These are phyloP conservation scores for Scleroderma bovista DNA, from an alignment of 768 basidiomycete species.

Conservation along the genomic window DNA sequence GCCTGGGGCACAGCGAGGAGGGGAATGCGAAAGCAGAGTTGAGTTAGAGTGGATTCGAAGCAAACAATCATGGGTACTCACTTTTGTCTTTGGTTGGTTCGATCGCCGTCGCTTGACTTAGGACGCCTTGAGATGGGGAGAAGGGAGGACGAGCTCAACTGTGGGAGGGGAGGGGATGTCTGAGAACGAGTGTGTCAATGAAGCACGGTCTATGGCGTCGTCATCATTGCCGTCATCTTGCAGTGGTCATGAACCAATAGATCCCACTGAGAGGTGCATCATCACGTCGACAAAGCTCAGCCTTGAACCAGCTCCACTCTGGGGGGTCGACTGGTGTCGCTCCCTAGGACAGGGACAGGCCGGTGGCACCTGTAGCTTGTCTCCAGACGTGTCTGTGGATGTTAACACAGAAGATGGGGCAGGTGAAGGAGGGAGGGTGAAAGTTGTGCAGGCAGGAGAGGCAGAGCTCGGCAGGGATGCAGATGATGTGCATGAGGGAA, in stretches of 20 bases:
- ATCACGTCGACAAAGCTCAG: neutral
- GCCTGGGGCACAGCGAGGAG: constrained; percentile 5
- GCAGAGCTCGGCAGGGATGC: neutral
- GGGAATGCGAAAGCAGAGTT: neutral
- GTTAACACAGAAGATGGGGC: neutral
- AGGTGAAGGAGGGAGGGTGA: neutral
- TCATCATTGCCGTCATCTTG: too few species aligned
- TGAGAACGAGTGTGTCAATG: constrained; percentile 14
- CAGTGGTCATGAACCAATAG: neutral
- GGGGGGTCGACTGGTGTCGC: neutral
- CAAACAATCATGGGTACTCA: neutral
- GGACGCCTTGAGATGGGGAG: constrained; percentile 4
- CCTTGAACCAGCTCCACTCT: neutral
- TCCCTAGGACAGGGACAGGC: neutral
- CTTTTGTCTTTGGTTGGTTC: constrained; percentile 1
- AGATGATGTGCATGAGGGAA: constrained; percentile 16
- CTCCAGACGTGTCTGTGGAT: neutral
- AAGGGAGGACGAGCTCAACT: constrained; percentile 19
- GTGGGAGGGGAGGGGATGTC: constrained; percentile 5
- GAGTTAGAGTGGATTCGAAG: neutral
- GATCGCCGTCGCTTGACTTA: neutral
- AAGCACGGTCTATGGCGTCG: neutral
- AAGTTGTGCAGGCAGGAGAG: neutral
- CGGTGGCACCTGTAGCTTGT: neutral
- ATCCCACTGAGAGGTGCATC: neutral